Base-by-base conservation (phyloP, 2,329 filamentous ascomycete genomes). In the Exophiala aquamarina region DNA sequence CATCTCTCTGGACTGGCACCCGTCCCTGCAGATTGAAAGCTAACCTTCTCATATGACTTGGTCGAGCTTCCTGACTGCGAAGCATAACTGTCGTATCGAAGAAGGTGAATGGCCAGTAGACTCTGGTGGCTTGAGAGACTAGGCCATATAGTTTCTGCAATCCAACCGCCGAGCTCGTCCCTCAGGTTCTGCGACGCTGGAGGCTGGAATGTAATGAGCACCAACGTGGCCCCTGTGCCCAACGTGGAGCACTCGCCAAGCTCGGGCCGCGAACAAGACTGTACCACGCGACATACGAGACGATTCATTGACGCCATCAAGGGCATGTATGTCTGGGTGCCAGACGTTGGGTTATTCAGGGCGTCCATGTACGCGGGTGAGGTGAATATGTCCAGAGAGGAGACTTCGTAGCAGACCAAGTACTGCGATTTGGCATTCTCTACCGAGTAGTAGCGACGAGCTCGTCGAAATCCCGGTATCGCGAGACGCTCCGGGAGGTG, bases 401-500 rank as follows among this genome's bases (percentile, higher is more conserved):
- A 41, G 23, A 46, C 43, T 39, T 46, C 43, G 43, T 46, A 46
- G 28, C 43, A 46, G 35, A 46, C 43, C 28, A 46, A 17, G 36
- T 46, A 46, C 20, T 46, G 43, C 26, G 43, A 46, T 46, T 46
- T 20, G 43, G 35, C 23, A 41, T 46, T 23, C 20, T 39, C 23
- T 14, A 23, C 18, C 3, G 43, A 23, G 28, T 46, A 42, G 39
- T 42, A 47, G 14, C 44, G 44, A 35, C 44, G 44, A 18, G 39
- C 28, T 37, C 32, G 44, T 37, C 20, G 38, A 26, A 47, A 47
- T 18, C 44, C 44, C 33, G 44, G 38, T 8, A 47, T 47, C 14
- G 44, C 44, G 32, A 47, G 19, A 17, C 44, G 44, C 28, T 47
- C 44, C 19, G 44, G 44, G 31, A 47, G 44, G 34, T 47, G 44